Conservation (phyloP, 1,284 basidiomycete genomes). For the Amylostereum chailletii region DNA sequence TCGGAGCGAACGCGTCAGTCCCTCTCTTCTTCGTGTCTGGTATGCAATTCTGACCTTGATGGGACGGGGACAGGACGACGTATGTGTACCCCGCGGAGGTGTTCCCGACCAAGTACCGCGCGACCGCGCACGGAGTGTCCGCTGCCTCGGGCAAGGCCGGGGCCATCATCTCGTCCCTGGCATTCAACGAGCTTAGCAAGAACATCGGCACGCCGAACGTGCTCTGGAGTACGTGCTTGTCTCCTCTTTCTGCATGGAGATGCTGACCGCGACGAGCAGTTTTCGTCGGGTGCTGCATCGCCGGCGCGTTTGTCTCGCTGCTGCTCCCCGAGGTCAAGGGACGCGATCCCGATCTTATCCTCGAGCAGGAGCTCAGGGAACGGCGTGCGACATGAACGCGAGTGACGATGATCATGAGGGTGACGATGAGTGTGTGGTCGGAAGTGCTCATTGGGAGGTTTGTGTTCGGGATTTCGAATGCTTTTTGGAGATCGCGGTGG, state of each 20-base stretch:
- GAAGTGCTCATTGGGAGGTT: no score
- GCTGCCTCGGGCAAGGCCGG: conserved; percentile 76
- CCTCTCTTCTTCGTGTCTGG: not conserved
- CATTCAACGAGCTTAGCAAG: conserved; percentile 63
- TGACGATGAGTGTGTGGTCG: no score
- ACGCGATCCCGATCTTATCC: conserved; percentile 61
- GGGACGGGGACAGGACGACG: conserved; percentile 32
- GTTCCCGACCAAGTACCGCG: conserved; percentile 82
- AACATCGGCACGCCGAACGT: conserved; percentile 53
- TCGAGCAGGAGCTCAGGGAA: conserved; percentile 42
- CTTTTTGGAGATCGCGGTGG: no score
- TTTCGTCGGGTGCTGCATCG: conserved; percentile 52
- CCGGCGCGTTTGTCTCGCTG: conserved; percentile 53
- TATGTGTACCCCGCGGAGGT: conserved; percentile 74
- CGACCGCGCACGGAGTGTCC: conserved; percentile 74
- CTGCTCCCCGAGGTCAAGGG: conserved; percentile 74
- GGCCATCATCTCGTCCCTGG: conserved; percentile 77
- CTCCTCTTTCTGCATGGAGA: conserved; percentile 29
- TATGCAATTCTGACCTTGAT: not conserved
- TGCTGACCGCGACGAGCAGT: conserved; percentile 25
- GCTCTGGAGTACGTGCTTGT: conserved; percentile 52
- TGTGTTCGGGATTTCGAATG: no score
- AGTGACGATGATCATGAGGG: no score
- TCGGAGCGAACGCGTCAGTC: conserved; percentile 75
- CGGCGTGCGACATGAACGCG: not conserved